Conservation (phyloP, 2,329 filamentous ascomycete species). For the Proliferodiscus dingleyae region DNA sequence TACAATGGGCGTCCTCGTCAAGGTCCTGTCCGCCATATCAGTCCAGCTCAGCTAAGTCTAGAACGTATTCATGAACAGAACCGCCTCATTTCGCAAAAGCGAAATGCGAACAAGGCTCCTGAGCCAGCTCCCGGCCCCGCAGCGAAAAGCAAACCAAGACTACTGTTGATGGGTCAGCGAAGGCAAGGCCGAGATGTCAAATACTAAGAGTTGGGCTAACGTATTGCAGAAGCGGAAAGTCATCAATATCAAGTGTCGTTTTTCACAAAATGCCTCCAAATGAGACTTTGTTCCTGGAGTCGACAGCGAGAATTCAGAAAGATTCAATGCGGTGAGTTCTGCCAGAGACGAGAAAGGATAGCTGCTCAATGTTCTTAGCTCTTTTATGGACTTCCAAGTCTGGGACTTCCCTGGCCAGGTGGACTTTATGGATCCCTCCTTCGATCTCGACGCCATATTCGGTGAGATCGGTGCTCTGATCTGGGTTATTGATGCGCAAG, state of each 20-base stretch:
- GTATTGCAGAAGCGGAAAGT: constrained; percentile 79
- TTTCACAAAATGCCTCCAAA: constrained; percentile 96
- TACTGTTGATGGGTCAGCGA: constrained; percentile 92
- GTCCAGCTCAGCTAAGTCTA: constrained; percentile 59
- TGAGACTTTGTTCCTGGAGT: constrained; percentile 93
- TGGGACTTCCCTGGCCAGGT: constrained; percentile 97
- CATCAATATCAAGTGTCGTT: constrained; percentile 97
- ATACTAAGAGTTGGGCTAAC: constrained; percentile 16
- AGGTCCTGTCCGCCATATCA: constrained; percentile 39
- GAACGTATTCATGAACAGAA: constrained; percentile 60
- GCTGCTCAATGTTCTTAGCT: constrained; percentile 49
- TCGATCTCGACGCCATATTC: constrained; percentile 91
- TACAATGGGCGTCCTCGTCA: constrained; percentile 31
- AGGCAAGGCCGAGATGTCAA: constrained; percentile 53
- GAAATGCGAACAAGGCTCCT: constrained; percentile 40
- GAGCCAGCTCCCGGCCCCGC: constrained; percentile 43
- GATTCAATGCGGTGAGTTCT: constrained; percentile 82
- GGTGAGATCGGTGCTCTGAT: constrained; percentile 90
- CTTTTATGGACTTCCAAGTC: constrained; percentile 98
- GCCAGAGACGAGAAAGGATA: neutral
- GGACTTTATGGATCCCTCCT: constrained; percentile 83
- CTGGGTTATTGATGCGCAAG: constrained; percentile 98
- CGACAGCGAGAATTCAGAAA: constrained; percentile 89
- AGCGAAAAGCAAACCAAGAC: constrained; percentile 66
- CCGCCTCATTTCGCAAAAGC: constrained; percentile 45